Percentiles rank a stretch among this genome's conserved stretches.
Conservation (phyloP, 1,284 basidiomycete species). For the Ganoderma lucidum region DNA sequence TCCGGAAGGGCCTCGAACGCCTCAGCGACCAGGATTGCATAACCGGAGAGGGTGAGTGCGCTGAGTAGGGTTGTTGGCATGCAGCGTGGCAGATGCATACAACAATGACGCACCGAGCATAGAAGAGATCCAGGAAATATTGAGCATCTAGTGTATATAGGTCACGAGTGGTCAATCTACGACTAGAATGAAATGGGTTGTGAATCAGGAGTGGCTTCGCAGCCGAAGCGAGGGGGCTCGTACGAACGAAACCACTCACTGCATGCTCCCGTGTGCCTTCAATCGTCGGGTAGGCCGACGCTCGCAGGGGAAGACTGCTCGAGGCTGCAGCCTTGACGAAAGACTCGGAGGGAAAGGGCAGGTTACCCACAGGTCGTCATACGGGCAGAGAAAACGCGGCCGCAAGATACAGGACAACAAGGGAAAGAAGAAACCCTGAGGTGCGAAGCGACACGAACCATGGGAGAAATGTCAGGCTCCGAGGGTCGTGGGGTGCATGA, state of each 20-base stretch:
- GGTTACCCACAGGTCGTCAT: not conserved
- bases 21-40: constrained; percentile 28
- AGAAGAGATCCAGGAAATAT: constrained; percentile 24
- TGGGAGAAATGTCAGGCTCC: not conserved
- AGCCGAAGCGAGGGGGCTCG: not conserved
- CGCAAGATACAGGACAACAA: not conserved
- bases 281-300: not conserved
- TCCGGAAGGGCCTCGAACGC: constrained; percentile 24
- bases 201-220: not conserved
- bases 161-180: constrained; percentile 18
- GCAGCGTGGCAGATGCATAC: not conserved
- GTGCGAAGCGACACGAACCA: not conserved
- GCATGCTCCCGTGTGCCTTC: not conserved
- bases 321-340: not conserved
- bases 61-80: constrained; percentile 6
- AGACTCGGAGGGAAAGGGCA: not conserved
- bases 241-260: not conserved
- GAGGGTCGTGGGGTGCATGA: not conserved
- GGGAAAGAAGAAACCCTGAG: not conserved
- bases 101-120: constrained; percentile 20
- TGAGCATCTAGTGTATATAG: constrained; percentile 24
- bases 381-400: not conserved
- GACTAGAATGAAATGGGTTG: not conserved
- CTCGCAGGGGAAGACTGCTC: not conserved
- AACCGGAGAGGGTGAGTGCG: constrained; percentile 22